Base-by-base conservation (phyloP, 495 filamentous ascomycete genomes). In the Penicillium crystallinum region DNA sequence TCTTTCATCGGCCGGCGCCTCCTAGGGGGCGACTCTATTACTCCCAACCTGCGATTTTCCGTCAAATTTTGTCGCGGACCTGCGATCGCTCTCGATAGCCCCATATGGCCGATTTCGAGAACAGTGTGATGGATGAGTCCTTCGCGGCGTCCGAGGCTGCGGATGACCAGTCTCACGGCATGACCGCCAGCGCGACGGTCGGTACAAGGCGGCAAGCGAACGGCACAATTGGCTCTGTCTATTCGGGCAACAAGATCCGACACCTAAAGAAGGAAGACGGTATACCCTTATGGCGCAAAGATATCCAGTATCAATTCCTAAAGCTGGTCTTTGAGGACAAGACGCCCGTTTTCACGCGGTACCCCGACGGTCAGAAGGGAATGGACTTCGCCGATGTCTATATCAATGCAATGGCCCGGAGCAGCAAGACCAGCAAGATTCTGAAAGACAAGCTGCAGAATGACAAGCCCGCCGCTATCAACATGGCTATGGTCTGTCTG, bases 401-500 rank as follows among this genome's bases (percentile, higher is more conserved):
- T 70, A 90, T 98, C 64, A 91, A 97, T 69, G 90, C 92, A 36
- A 98, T 98, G 93, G 91, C 95, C 6, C 80, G 90, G 70, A 98
- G 93, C 69, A 97, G 90, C 79, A 98, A 98, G 76, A 97, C 91
- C 25, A 97, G 93, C 73, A 97, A 97, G 71, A 95, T 98, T 53
- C 77, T 98, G 45, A 88, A 95, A 64, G 93, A 98, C 60, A 98
- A 98, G 76, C 80, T 98, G 57, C 83, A 96, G 61, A 92, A 83
- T 61, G 93, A 97, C 66, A 86, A 89, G 59, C 83, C 87, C 49
- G 90, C 90, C 37, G 93, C 95, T 25, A 87, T 95, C 65, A 90
- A 88, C 63, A 98, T 98, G 95, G 93, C 93, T 8, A 98, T 98
- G 93, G 90, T 98, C 52, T 98, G 93, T 74, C 72, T 98, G 62